phyloP scores from a whole-genome alignment of 2,329 filamentous ascomycete genomes.

The Monosporascus sp. region DNA sequence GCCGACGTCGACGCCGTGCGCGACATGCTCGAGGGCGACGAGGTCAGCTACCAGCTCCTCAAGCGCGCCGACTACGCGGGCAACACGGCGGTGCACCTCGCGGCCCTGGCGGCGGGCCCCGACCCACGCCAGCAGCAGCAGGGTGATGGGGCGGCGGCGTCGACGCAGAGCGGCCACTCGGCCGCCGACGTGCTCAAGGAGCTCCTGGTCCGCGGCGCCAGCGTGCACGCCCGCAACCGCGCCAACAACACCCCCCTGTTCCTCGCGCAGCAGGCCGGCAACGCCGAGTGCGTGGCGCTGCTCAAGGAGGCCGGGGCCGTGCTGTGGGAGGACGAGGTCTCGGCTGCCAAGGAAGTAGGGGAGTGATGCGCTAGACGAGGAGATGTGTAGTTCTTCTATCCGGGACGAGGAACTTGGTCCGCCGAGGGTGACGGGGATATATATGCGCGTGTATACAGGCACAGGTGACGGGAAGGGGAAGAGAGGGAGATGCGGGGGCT shows the following conservation, averaged over 20 bases:
- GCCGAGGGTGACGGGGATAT: too few species aligned
- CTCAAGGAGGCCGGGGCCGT: slow-evolving; percentile 56
- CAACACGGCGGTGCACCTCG: slow-evolving; percentile 63
- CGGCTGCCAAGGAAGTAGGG: not conserved
- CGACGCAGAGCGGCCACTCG: slow-evolving; percentile 51
- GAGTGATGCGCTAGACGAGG: too few species aligned
- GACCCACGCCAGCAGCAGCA: slow-evolving; percentile 4
- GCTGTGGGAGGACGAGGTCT: slow-evolving; percentile 47
- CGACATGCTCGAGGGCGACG: slow-evolving; percentile 63
- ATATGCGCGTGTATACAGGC: too few species aligned
- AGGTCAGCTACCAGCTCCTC: slow-evolving; percentile 54
- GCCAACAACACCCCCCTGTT: slow-evolving; percentile 63
- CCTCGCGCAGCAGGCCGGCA: slow-evolving; percentile 54
- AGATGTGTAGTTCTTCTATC: too few species aligned
- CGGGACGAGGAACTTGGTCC: too few species aligned
- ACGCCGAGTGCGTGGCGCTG: slow-evolving; percentile 46
- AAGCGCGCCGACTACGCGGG: slow-evolving; percentile 76
- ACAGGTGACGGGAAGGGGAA: too few species aligned
- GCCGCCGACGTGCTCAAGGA: slow-evolving; percentile 50
- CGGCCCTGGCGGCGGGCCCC: slow-evolving; percentile 40
- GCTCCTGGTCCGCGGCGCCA: slow-evolving; percentile 57
- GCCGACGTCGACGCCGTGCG: slow-evolving; percentile 62
- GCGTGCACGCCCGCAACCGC: slow-evolving; percentile 60
- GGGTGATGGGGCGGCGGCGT: slow-evolving; percentile 29
- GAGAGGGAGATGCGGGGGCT: too few species aligned